Base-by-base conservation (phyloP, 2,329 filamentous ascomycete species). In the Colletotrichum echinochloae region DNA sequence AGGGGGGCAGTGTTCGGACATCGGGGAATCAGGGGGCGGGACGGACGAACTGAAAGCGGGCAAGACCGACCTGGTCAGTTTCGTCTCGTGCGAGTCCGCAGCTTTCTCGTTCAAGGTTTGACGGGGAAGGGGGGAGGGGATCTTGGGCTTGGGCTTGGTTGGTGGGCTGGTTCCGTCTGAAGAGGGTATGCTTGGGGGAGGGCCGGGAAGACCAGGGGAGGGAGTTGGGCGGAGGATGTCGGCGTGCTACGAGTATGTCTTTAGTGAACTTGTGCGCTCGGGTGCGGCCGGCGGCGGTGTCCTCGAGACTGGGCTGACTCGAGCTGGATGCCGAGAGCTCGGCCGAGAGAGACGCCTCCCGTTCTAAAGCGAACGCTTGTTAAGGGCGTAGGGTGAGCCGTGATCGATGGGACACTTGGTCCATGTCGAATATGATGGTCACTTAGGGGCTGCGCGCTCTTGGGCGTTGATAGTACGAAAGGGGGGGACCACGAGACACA, bases 141-240 rank as follows among this genome's bases (percentile, higher is more conserved):
- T n/a, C n/a, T n/a, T n/a, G 41, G 39, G 2, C 20, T 44, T 41
- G 16, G 41, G 46, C 39, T 64, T 33, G 23, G 3, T 33, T 33
- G 51, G 8, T 20, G 56, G 35, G 33, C 52, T 44, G 62, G 66
- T 66, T 66, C 66, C 62, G 62, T 70, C 55, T 70, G 55, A 49
- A 60, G 39, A 46, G 55, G 55, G 62, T 54, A 52, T 51, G 65
- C 5, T 35, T 35, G 23, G n/a, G 28, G 30, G 18, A 20, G 51
- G 30, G 6, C 39, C 20, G 39, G 6, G 20, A 20, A 18, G 39
- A 7, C 3, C 39, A 12, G 7, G 20, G 37, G 16, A n/a, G 7
- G 9, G 18, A 16, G 35, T 28, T 5, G 14, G 23, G 35, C 41
- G 59, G 48, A 26, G 46, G 55, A 44, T 9, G 23, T 28, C 55